Evolutionary conservation across 495 filamentous ascomycete genomes (phyloP), one percentile per base, ranked within the genome.

Genomic region (Penicillium psychrofluorescens): DNA sequence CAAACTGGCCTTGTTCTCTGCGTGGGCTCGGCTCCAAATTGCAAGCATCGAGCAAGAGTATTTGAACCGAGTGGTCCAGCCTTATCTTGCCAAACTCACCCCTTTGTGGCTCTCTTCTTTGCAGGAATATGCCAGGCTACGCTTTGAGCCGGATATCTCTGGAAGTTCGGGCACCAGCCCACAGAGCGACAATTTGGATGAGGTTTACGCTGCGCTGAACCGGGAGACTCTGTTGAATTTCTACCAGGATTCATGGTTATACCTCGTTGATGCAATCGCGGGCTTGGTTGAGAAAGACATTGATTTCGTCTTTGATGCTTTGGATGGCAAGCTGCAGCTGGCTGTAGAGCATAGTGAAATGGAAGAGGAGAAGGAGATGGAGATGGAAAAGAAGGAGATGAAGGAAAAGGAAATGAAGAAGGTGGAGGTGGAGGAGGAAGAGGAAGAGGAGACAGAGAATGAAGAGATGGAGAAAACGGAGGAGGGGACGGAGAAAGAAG

Each of bases 1-100:
- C 34, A 94, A 90, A 58, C 89, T 95, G 80, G 82, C 94, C 1
- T 84, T 97, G 1, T 89, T 94, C 58, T 90, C 90, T n/a, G 92
- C 90, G 7, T 99, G 92, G 92, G 94, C 92, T n/a, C 87, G 95
- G 48, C 77, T 99, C 29, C 94, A 99, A 62, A 90, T 99, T 35
- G 90, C 94, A 2, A 96, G 92, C 65, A 83, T 81, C 16, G 91
- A 97, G 53, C 90, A 97, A 44, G 81, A 80, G 29, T 97, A 97
- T 54, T 73, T 99, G 27, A 81, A 84, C 6, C 78, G 90, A 48
- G 90, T 97, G 1, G 74, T 99, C 33, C 86, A 90, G 55, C 92
- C 94, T 11, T 86, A 97, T 56, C 83, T 97, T 44, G 81, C 82
- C 7, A 88, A 81, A 37, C 67, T 99, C 10, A 94, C 91, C 0